phyloP scores from a whole-genome alignment of 2,329 filamentous ascomycete species.

The Cytospora leucostoma region DNA sequence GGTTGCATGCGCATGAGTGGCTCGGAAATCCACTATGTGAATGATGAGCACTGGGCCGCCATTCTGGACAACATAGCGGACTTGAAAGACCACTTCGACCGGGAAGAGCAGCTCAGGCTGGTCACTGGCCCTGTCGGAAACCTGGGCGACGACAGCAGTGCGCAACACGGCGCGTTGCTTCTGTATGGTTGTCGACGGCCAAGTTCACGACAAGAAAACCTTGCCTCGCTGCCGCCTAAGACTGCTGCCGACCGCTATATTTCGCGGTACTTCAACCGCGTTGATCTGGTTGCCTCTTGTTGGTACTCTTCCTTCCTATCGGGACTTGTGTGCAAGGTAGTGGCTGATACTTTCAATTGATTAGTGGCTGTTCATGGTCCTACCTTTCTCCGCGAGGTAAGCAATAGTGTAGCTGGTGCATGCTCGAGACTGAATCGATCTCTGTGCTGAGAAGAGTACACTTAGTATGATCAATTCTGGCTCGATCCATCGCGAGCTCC shows the following conservation, averaged over 20 bases:
- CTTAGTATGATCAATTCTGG: constrained; percentile 49
- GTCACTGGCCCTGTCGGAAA: neutral
- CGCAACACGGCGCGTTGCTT: constrained; percentile 32
- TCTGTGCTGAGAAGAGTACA: neutral
- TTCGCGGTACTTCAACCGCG: constrained; percentile 40
- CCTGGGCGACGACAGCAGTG: neutral
- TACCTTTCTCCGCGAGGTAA: constrained; percentile 13
- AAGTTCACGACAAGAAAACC: constrained; percentile 35
- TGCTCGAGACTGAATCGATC: neutral
- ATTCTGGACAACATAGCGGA: constrained; percentile 45
- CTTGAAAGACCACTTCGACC: constrained; percentile 40
- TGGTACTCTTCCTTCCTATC: neutral
- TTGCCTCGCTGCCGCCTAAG: constrained; percentile 38
- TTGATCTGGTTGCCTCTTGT: constrained; percentile 17
- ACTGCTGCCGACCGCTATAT: constrained; percentile 39
- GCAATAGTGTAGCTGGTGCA: neutral
- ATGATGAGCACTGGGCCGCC: constrained; percentile 43
- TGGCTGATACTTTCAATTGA: neutral
- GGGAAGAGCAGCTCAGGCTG: constrained; percentile 30
- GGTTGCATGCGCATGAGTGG: constrained; percentile 35
- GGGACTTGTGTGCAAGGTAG: neutral
- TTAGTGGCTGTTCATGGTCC: constrained; percentile 12
- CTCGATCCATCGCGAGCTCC: constrained; percentile 36
- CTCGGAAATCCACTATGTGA: constrained; percentile 38
- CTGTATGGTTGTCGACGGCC: constrained; percentile 32